A percentile compares a stretch with the other conserved stretches of the same genome.
Conservation (phyloP, 352 stramenopile species). For the Pythium aristosporum region DNA sequence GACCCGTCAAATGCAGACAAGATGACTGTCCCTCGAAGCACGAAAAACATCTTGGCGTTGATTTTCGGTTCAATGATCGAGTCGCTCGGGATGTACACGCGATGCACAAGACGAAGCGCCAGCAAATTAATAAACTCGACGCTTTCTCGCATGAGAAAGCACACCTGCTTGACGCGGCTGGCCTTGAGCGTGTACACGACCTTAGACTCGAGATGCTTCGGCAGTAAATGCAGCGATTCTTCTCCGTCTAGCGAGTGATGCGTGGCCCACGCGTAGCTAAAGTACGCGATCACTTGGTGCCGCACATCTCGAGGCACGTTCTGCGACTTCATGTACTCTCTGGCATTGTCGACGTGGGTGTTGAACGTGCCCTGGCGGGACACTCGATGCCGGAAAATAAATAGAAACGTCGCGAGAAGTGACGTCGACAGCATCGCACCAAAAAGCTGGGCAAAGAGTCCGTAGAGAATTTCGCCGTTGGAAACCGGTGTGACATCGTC, state of each 20-base stretch:
- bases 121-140: conserved; percentile 70
- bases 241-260: conserved; percentile 66
- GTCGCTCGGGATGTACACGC: conserved; percentile 58
- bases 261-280: conserved; percentile 61
- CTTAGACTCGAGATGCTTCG: conserved; percentile 65
- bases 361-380: conserved; percentile 46
- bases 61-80: conserved; percentile 72
- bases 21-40: conserved; percentile 53
- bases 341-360: conserved; percentile 63
- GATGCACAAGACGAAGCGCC: conserved; percentile 42
- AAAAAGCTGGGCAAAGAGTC: conserved; percentile 41
- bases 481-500: conserved; percentile 65
- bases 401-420: conserved; percentile 62
- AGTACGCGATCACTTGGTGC: conserved; percentile 59
- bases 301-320: conserved; percentile 50
- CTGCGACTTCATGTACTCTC: conserved; percentile 72
- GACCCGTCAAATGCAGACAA: conserved; percentile 52
- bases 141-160: conserved; percentile 68
- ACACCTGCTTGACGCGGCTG: conserved; percentile 62
- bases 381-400: conserved; percentile 73
- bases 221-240: conserved; percentile 51
- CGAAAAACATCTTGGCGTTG: conserved; percentile 77
- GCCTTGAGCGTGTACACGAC: conserved; percentile 63
- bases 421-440: conserved; percentile 57
- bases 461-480: conserved; percentile 55